Base-by-base conservation (phyloP, 257 asterid species). In the Buddleja alternifolia region DNA sequence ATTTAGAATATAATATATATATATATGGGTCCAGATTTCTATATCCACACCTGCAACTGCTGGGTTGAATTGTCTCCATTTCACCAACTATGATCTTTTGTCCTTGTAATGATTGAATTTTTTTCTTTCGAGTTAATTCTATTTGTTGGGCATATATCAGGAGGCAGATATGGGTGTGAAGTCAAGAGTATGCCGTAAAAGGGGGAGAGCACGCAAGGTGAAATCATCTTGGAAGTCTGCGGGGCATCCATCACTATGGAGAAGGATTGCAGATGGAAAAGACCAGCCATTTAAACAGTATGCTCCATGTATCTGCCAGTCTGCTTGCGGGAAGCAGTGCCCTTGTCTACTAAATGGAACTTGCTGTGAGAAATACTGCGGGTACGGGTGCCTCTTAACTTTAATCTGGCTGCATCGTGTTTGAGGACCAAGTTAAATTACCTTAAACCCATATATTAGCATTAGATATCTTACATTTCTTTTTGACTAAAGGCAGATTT, bases 211-310 rank as follows among this genome's bases (percentile, higher is more conserved):
- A 24, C 88, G 97, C 39, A 94, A 87, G 88, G 91, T 91, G 45
- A 94, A 91, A 72, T 89, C 92, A 72, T 94, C 99, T 21, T 83
- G 93, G 79, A 94, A 94, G 71, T 94, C 97, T 75, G 90, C 97
- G 66, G 99, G 99, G 36, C 99, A 91, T 80, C 99, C 99, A 34
- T 89, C 97, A 36, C 82, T 89, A 55, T 94, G 97, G 96, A 91
- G 97, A 83, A 86, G 96, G 83, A 80, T 87, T 52, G 88, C 80
- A 6, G 96, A 90, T 75, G 97, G 97, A 72, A 91, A 94, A 78
- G 90, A 89, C 67, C 84, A 66, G 80, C 85, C 93, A 12, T 82
- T 78, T 64, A 85, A 81, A 54, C 97, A 87, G 63, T 91, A 84
- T 72, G 42, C 72, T 70, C 99, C 99, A 40, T 94, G 99, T 74